Base-by-base conservation (phyloP, 2,329 filamentous ascomycete genomes). In the Penicillium sp. region DNA sequence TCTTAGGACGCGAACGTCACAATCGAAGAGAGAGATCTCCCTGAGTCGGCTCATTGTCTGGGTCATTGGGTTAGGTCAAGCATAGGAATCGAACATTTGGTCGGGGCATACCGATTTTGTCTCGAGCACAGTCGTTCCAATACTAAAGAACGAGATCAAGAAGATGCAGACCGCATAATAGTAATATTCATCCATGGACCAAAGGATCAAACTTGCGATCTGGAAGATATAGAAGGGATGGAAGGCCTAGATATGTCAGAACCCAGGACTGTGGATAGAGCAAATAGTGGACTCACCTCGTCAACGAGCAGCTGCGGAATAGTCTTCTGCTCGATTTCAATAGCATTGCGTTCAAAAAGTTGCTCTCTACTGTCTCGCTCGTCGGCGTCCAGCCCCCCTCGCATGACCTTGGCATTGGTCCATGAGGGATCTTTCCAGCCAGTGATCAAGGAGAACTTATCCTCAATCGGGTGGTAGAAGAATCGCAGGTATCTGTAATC, bases 141-240 rank as follows among this genome's bases (percentile, higher is more conserved):
- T 97, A 72, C 93, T 97, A 63, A 92, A 89, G 42, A 94, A 83
- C 0, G 95, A 99, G 73, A 99, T 97, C 56, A 93, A 69, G 65
- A 99, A 96, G 64, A 99, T 99, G 70, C 92, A 96, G 14, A 87
- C 82, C 4, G 94, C 94, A 73, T 99, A 99, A 76, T 97, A 99
- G 71, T 97, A 99, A 72, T 99, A 99, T 65, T 95, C 83, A 68
- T 99, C 94, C 62, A 97, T 70, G 9, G 93, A 97, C 94, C 94
- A 99, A 3, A 99, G 83, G 39, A 96, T 75, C 61, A 99, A 79
- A 78, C 94, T 97, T 45, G 92, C 93, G 65, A 97, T 88, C 74
- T 99, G 94, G 70, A 99, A 99, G 52, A 99, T 88, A 71, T 99
- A 99, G 72, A 99, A 99, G 0, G 94, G 95, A 69, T 99, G 94